Percentiles rank a stretch among this genome's conserved stretches.
These are phyloP conservation scores for Raffaelea ambrosiae DNA, from an alignment of 2,329 filamentous ascomycete genomes.

Conservation along the genomic window DNA sequence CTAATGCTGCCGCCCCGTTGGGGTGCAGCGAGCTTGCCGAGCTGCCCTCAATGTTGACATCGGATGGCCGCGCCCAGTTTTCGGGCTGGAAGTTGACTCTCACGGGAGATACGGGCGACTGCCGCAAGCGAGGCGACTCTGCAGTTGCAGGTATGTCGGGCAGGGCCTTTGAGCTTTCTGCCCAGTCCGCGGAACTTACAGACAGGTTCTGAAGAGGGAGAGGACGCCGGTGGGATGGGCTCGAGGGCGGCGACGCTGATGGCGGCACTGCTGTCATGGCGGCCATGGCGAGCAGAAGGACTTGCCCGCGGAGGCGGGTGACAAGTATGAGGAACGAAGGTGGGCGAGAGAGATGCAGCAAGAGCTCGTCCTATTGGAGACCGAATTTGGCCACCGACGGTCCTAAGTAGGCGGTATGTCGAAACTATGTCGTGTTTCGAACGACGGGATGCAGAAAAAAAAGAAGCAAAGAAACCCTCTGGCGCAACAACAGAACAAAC, in stretches of 20 bases:
- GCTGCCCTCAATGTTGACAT: constrained; percentile 39
- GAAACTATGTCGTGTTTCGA: too few species aligned
- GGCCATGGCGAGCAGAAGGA: constrained; percentile 18
- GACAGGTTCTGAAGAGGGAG: constrained; percentile 24
- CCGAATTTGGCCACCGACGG: too few species aligned
- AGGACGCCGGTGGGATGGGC: constrained; percentile 25
- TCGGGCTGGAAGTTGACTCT: constrained; percentile 45
- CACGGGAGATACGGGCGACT: constrained; percentile 47
- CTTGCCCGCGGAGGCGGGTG: neutral
- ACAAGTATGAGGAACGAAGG: neutral
- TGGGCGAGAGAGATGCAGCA: neutral
- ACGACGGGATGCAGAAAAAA: neutral
- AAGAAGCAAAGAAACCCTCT: neutral
- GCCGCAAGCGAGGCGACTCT: constrained; percentile 37
- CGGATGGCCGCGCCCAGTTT: constrained; percentile 43
- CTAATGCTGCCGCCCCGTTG: constrained; percentile 3
- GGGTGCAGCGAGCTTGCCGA: constrained; percentile 6
- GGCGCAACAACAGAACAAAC: neutral
- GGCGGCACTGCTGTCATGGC: constrained; percentile 18
- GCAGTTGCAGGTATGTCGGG: constrained; percentile 15
- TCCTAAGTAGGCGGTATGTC: too few species aligned
- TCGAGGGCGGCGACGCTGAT: constrained; percentile 17
- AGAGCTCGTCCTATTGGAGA: neutral
- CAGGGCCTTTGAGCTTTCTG: constrained; percentile 5
- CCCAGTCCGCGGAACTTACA: neutral